Evolutionary conservation across 2,329 filamentous ascomycete species (phyloP).

Genomic region (Peltaster fructicola): DNA sequence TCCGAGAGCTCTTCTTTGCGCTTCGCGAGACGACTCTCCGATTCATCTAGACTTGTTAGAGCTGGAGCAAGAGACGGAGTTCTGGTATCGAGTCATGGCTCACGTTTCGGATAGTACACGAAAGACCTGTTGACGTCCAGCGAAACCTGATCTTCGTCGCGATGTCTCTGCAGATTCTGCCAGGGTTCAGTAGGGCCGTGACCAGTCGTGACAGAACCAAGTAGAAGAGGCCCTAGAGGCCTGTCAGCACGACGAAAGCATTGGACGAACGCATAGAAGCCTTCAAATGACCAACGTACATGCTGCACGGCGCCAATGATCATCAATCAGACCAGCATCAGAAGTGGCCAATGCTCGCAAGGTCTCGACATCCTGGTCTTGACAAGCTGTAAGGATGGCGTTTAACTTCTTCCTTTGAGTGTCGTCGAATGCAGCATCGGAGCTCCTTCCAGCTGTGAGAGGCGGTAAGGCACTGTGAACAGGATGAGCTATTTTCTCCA

Average conservation of each 20-base stretch:
- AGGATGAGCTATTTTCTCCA: no score
- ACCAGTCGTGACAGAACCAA: no score
- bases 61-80: not conserved
- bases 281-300: constrained; percentile 50
- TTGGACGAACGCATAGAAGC: no score
- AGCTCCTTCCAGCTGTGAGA: no score
- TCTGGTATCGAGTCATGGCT: constrained; percentile 16
- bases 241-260: constrained; percentile 3
- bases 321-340: constrained; percentile 28
- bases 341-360: constrained; percentile 27
- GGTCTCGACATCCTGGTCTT: constrained; percentile 20
- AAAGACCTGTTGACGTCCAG: constrained; percentile 94
- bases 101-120: constrained; percentile 82
- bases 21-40: constrained; percentile 46
- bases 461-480: no score
- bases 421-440: no score
- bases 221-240: constrained; percentile 41
- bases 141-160: constrained; percentile 77
- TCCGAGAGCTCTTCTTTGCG: constrained; percentile 62
- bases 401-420: constrained; percentile 13
- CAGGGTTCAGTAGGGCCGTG: no score
- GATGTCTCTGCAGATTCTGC: constrained; percentile 53
- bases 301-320: constrained; percentile 47
- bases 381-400: constrained; percentile 25
- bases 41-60: constrained; percentile 37